Base-by-base conservation (phyloP, 2,329 filamentous ascomycete genomes). In the Verticillium tricorpus region DNA sequence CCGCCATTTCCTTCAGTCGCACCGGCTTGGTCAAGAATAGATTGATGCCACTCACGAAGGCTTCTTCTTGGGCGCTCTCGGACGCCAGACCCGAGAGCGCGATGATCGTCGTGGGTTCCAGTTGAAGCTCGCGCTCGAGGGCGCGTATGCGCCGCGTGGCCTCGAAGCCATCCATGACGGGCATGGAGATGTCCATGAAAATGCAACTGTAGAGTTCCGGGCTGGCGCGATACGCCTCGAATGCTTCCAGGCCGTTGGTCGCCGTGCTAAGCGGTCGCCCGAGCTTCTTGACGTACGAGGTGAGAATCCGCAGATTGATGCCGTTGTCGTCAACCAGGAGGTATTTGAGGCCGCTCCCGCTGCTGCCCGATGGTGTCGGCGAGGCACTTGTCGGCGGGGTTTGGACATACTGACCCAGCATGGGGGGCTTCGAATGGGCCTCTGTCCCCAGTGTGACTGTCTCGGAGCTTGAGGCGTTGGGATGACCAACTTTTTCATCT, bases 1-100 rank as follows among this genome's bases (percentile, higher is more conserved):
- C 57, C 32, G 61, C 59, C 32, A 78, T 65, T 56, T 77, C 72
- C 2, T 69, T 70, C 22, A 76, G 63, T 11, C 73, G 67, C 9
- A 81, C 77, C 2, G 79, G 79, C 66, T 80, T 80, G 63, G 79
- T 79, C 52, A 81, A 64, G 63, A 80, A 80, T 1, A 80, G 63
- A 65, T 81, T 78, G 45, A 81, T 74, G 1, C 79, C 79, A 59
- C 72, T 76, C 11, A 72, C 75, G 60, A 78, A 78, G 0, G 79
- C 78, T 61, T 81, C 79, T 63, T 79, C 75, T 59, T 79, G 74
- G 1, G 77, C 77, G 39, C 73, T 72, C 0, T 72, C 70, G 59
- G 76, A 77, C 0, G 77, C 78, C 6, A 79, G 69, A 1, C 79
- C 79, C 0, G 78, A 80, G 5, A 82, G 67, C 2, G 79, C 78